Conservation (phyloP, 2,329 filamentous ascomycete species). For the Microcyclospora pomicola region DNA sequence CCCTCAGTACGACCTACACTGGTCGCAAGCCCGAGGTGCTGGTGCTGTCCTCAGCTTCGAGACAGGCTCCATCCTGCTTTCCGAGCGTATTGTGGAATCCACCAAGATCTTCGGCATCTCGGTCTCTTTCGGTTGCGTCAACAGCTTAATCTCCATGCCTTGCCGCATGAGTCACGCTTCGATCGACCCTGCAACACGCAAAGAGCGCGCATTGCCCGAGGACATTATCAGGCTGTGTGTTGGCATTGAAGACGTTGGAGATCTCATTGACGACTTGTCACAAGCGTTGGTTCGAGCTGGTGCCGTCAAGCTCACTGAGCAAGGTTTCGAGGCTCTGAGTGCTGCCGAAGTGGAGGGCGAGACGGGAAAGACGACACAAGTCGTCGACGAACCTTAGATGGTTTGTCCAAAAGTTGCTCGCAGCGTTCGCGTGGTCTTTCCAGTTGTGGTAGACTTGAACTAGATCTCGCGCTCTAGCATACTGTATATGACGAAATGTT, state of each 20-base stretch:
- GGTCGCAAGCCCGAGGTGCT: conserved; percentile 85
- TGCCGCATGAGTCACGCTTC: conserved; percentile 99
- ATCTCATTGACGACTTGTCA: conserved; percentile 83
- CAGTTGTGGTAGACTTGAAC: no score
- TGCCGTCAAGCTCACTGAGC: conserved; percentile 71
- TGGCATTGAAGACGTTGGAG: conserved; percentile 84
- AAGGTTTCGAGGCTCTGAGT: conserved; percentile 57
- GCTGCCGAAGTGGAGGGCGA: conserved; percentile 15
- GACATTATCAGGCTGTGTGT: conserved; percentile 93
- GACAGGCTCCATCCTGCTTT: conserved; percentile 71
- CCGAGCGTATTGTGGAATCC: conserved; percentile 86
- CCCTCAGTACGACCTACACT: conserved; percentile 90
- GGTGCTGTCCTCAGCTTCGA: conserved; percentile 94
- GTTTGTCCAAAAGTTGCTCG: no score
- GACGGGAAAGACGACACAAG: conserved; percentile 18
- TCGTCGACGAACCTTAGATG: conserved; percentile 23
- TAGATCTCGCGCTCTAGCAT: no score
- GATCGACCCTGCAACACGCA: conserved; percentile 86
- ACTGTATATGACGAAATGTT: no score
- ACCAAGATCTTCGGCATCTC: conserved; percentile 88
- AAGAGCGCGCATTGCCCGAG: conserved; percentile 84
- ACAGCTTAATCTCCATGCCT: conserved; percentile 97
- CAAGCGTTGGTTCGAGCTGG: conserved; percentile 89
- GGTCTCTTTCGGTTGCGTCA: conserved; percentile 95
- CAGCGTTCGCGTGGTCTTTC: no score